A percentile compares a stretch with the other conserved stretches of the same genome.
Conservation (phyloP, 345 rosid species). For the Psidium friedrichsthalianum region DNA sequence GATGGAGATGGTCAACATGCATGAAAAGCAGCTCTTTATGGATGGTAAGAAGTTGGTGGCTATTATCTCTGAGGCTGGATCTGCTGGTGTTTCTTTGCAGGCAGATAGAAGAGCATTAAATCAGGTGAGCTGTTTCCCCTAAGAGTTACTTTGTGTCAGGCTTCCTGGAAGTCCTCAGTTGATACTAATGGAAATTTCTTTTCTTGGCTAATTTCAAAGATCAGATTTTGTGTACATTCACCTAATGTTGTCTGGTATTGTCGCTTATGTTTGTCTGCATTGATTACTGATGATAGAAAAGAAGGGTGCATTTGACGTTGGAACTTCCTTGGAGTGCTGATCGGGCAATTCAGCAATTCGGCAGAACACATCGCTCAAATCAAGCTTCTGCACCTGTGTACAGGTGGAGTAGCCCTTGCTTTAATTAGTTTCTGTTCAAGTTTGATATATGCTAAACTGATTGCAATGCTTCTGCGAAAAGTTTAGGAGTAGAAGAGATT, state of each 20-base stretch:
- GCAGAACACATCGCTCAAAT: conserved; percentile 96
- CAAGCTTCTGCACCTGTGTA: conserved; percentile 99
- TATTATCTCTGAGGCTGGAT: conserved; percentile 97
- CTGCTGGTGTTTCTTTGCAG: conserved; percentile 98
- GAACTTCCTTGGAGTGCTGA: conserved; percentile 99
- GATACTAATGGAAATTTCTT: not conserved
- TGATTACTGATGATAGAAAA: conserved; percentile 36
- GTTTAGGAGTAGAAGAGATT: not conserved
- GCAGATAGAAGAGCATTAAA: conserved; percentile 92
- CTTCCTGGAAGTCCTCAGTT: not conserved
- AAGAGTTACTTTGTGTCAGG: not conserved
- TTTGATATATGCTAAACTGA: not conserved
- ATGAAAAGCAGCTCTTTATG: conserved; percentile 96
- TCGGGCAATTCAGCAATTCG: conserved; percentile 97
- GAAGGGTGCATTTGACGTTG: conserved; percentile 92
- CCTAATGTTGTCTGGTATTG: not conserved
- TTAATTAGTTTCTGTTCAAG: conserved; percentile 1
- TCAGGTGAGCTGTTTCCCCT: conserved; percentile 36
- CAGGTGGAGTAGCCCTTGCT: conserved; percentile 39
- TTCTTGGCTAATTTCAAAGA: not conserved
- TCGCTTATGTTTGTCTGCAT: not conserved
- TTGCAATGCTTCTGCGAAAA: not conserved
- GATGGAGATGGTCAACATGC: conserved; percentile 99
- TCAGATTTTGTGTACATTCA: not conserved
- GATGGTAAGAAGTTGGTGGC: conserved; percentile 92